These are phyloP conservation scores for Debaryomyces tyrocola DNA, from an alignment of 805 yeast genomes.

Conservation along the genomic window DNA sequence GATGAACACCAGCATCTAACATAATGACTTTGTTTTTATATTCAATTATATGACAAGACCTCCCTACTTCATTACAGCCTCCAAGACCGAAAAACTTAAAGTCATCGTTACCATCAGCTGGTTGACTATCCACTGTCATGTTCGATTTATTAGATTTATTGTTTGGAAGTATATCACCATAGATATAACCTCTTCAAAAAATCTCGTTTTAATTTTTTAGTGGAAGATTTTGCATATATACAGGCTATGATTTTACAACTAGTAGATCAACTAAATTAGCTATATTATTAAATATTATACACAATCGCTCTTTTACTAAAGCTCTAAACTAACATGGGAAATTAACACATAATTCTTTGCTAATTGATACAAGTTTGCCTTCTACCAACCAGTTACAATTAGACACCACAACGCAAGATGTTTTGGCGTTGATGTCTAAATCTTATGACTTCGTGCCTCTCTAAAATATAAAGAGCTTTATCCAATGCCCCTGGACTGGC, in stretches of 20 bases:
- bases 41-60: conserved; percentile 90
- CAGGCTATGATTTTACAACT: neutral
- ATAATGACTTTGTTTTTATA: conserved; percentile 93
- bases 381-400: conserved; percentile 3
- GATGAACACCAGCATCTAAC: conserved; percentile 98
- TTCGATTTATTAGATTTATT: neutral
- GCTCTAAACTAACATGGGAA: neutral
- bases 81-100: conserved; percentile 84
- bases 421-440: conserved; percentile 85
- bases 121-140: conserved; percentile 13
- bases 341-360: no score
- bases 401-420: conserved; percentile 73
- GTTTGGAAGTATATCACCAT: neutral
- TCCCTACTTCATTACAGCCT: conserved; percentile 97
- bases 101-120: conserved; percentile 34
- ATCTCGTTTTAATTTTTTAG: neutral
- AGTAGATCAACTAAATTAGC: neutral
- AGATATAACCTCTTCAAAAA: neutral
- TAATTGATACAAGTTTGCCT: no score
- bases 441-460: conserved; percentile 83
- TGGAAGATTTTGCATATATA: neutral
- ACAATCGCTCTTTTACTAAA: neutral
- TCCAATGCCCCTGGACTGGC: conserved; percentile 74
- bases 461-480: conserved; percentile 76
- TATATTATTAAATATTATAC: neutral